Base-by-base conservation (phyloP, 495 filamentous ascomycete species). In the Pseudotulostoma volvatum region DNA sequence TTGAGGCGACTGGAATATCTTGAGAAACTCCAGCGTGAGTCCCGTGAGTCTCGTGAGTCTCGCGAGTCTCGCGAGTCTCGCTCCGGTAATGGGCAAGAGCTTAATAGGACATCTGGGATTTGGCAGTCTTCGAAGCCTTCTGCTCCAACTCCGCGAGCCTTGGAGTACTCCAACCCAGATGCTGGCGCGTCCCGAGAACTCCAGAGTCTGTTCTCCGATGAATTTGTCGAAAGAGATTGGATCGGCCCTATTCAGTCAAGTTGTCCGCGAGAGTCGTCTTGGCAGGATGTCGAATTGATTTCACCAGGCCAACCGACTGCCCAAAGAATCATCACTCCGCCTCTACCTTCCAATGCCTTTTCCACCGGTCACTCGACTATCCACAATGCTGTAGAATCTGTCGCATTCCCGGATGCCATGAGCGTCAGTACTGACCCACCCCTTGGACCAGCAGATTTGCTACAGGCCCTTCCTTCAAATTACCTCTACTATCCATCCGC, bases 1-100 rank as follows among this genome's bases (percentile, higher is more conserved):
- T 42, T 66, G 9, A 52, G 56, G 43, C 64, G 63, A 31, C 30
- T 66, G 16, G 63, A 60, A 4, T 56, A 62, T 37, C 46, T 66
- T 14, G 58, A 60, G 34, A 54, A 60, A 31, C 51, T 51, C 1
- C 56, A 58, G 35, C 37, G 48, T 9, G 33, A 49, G 1, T 46
- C 47, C 31, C 49, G 18, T 2, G 13, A 16, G 13, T 38, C 41
- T 13, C 37, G 13, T 31, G 25, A 17, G 21, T 19, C 18, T 33
- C 9, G 20, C 39, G n/a, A 14, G 21, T 16, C 13, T 25, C 5
- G n/a, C n/a, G n/a, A n/a, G n/a, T 17, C 37, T 39, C 40, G 33
- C 34, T 32, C 42, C 30, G 4, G 30, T 14, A 13, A 33, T 20
- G 25, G 40, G 36, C 35, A 34, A 3, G 45, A 35, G 25, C 45